phyloP scores from a whole-genome alignment of 2,329 filamentous ascomycete genomes.

The Arthroderma sp. region DNA sequence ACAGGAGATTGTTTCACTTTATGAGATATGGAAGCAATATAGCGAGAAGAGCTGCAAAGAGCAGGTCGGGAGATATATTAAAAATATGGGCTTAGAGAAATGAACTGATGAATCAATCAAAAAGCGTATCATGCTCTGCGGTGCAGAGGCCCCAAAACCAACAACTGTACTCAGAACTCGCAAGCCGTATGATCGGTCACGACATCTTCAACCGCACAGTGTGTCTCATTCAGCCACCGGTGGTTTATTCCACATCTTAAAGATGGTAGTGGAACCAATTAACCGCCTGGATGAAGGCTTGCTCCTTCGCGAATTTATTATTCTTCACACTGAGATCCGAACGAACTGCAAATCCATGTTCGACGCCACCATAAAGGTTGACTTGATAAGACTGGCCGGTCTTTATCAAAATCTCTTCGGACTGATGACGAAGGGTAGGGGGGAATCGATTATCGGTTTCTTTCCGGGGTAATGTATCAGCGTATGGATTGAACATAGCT shows the following conservation, averaged over 20 bases:
- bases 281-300: slow-evolving; percentile 62
- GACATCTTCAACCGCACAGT: too few species aligned
- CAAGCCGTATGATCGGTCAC: too few species aligned
- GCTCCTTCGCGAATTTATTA: slow-evolving; percentile 57
- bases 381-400: slow-evolving; percentile 55
- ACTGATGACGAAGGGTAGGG: slow-evolving; percentile 43
- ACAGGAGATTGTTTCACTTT: slow-evolving; percentile 82
- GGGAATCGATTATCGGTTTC: slow-evolving; percentile 49
- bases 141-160: too few species aligned
- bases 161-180: too few species aligned
- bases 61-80: slow-evolving; percentile 48
- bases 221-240: too few species aligned
- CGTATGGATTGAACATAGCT: not conserved
- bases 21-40: slow-evolving; percentile 60
- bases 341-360: slow-evolving; percentile 61
- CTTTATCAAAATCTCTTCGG: slow-evolving; percentile 43
- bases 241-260: not conserved
- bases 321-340: slow-evolving; percentile 43
- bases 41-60: slow-evolving; percentile 54
- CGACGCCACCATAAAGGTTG: slow-evolving; percentile 53
- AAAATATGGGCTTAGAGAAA: slow-evolving; percentile 45
- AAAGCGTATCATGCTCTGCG: too few species aligned
- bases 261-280: slow-evolving; percentile 41
- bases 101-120: slow-evolving; percentile 17
- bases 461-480: slow-evolving; percentile 11